Evolutionary conservation across 2,329 filamentous ascomycete species (phyloP).

Genomic region (Aspergillus thermomutatus): DNA sequence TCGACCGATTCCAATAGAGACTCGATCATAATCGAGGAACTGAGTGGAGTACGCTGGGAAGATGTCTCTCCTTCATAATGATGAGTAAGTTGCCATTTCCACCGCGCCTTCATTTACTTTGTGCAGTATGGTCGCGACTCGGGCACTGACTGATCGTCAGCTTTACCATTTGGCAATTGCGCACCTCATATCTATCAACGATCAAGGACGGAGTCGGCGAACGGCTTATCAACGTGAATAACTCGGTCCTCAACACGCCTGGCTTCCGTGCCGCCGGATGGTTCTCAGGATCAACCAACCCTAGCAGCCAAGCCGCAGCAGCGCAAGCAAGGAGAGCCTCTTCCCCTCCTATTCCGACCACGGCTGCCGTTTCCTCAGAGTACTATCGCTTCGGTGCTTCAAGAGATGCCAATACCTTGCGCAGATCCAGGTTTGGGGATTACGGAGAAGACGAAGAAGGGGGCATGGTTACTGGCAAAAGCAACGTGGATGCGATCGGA

Average conservation of each 20-base stretch:
- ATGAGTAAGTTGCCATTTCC: conserved; percentile 42
- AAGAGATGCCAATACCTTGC: conserved; percentile 28
- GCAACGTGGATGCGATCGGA: conserved; percentile 55
- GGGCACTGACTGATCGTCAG: conserved; percentile 33
- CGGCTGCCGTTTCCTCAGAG: conserved; percentile 54
- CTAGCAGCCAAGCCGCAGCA: conserved; percentile 41
- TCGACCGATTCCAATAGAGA: neutral
- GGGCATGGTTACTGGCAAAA: conserved; percentile 60
- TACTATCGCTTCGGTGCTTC: conserved; percentile 54
- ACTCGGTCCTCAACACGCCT: conserved; percentile 60
- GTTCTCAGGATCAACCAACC: conserved; percentile 39
- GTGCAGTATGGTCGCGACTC: neutral
- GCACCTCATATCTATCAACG: conserved; percentile 60
- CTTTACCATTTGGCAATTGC: conserved; percentile 64
- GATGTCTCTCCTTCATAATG: conserved; percentile 51
- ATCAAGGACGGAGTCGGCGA: conserved; percentile 66
- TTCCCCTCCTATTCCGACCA: conserved; percentile 63
- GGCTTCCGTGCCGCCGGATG: conserved; percentile 64
- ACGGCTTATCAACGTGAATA: conserved; percentile 62
- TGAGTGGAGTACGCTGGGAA: conserved; percentile 5
- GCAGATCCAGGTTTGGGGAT: conserved; percentile 27
- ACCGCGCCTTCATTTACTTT: neutral
- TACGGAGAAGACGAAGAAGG: conserved; percentile 61
- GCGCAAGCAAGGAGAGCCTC: conserved; percentile 61
- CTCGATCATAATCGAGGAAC: neutral